Conservation (phyloP, 768 basidiomycete genomes). For the Russula earlei region DNA sequence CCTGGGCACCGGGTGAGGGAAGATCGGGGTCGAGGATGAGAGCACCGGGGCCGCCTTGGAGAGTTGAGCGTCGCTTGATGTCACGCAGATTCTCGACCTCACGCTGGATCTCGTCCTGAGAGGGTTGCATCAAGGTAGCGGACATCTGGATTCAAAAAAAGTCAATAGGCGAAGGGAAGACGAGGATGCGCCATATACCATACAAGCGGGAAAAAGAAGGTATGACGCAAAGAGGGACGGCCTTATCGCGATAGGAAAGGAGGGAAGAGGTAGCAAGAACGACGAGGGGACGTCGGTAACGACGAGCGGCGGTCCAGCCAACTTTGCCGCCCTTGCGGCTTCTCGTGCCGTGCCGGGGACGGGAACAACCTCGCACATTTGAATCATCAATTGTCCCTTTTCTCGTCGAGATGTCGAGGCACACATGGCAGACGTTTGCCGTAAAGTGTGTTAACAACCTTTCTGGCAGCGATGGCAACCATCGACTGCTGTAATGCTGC, state of each 20-base stretch:
- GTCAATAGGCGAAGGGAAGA: background rate
- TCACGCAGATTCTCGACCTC: slow-evolving; percentile 82
- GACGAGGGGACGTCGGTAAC: slow-evolving; percentile 10
- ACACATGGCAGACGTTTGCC: no score
- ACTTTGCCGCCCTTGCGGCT: background rate
- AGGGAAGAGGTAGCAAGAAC: background rate
- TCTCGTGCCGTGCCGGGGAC: background rate
- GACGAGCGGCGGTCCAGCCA: background rate
- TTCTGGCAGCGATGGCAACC: no score
- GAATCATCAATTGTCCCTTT: no score
- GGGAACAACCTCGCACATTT: no score
- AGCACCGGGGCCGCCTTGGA: slow-evolving; percentile 64
- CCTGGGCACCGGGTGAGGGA: slow-evolving; percentile 60
- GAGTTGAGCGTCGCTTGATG: slow-evolving; percentile 73
- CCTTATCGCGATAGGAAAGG: background rate
- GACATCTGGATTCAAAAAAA: background rate
- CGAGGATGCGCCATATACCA: background rate
- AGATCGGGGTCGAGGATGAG: slow-evolving; percentile 88
- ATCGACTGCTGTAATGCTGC: no score
- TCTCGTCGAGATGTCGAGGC: no score
- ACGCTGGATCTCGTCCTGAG: slow-evolving; percentile 75
- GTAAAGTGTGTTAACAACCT: no score
- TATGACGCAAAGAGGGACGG: background rate
- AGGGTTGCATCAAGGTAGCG: slow-evolving; percentile 49
- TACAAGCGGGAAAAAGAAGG: background rate